Evolutionary conservation across 371 early-diverging fungal genomes (phyloP), one percentile per base, ranked within the genome.

Genomic region (Mucor lusitanicus): DNA sequence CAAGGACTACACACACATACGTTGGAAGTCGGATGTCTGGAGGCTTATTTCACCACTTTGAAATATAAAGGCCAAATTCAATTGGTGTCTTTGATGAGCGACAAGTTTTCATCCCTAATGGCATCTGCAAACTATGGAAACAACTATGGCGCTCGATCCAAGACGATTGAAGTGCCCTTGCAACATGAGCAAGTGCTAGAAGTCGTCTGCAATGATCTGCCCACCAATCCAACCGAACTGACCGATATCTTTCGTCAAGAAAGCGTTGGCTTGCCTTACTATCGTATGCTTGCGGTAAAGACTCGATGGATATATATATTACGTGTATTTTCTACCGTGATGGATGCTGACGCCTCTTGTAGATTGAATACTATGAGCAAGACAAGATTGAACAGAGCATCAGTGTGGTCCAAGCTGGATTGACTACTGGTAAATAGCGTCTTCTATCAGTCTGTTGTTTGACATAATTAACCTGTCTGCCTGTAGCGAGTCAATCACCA

Each of bases 301-400:
- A n/a, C n/a, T n/a, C n/a, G n/a, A n/a, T n/a, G n/a, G n/a, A n/a
- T n/a, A n/a, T n/a, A n/a, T n/a, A n/a, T 15, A n/a, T 15, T 50
- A 12, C 35, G 23, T 32, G 46, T 55, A 27, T 23, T 7, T 6
- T 30, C 3, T 32, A 6, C n/a, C 40, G 39, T 13, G 19, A 56
- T 33, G 32, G 11, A 28, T 19, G 11, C 13, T 30, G 55, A 30
- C 35, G 17, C 33, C 28, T 13, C 19, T 39, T 28, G 19, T 65
- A 93, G 90, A 79, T 92, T 59, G 95, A 94, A 73, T 94, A 93
- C 72, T 89, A 91, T 71, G 81, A 87, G 42, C 91, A 91, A 64
- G 71, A 82, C 9, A 85, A 85, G 50, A 71, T 83, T 35, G 86
- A 89, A 17, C 84, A 88, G 63, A 86, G 89, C 17, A 86, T 91